These are phyloP conservation scores for Clavariopsis aquatica DNA, from an alignment of 495 filamentous ascomycete species.

Conservation along the genomic window DNA sequence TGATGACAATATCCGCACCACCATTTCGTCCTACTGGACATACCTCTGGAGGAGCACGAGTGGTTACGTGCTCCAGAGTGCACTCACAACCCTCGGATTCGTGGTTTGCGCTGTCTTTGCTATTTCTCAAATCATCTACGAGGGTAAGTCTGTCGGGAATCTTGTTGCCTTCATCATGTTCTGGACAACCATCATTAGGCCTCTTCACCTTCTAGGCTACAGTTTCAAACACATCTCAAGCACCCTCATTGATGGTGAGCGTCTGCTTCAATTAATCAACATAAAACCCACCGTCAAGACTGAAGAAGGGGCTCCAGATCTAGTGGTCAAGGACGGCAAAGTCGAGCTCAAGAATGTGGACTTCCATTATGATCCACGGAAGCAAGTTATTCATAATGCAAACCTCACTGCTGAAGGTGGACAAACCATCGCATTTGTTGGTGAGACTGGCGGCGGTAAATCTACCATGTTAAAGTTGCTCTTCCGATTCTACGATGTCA, in stretches of 20 bases:
- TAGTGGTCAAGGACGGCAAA: conserved; percentile 15
- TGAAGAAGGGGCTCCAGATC: conserved; percentile 4
- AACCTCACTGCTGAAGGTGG: conserved; percentile 22
- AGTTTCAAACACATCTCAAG: conserved; percentile 58
- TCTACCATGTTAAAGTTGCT: conserved; percentile 39
- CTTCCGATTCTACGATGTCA: conserved; percentile 39
- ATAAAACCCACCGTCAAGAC: conserved; percentile 50
- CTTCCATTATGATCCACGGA: conserved; percentile 35
- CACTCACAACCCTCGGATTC: conserved; percentile 64
- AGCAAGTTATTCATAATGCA: conserved; percentile 22
- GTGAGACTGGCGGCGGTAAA: conserved; percentile 41
- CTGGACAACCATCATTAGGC: conserved; percentile 58
- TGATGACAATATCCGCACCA: conserved; percentile 41
- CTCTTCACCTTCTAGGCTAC: conserved; percentile 64
- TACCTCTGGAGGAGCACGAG: conserved; percentile 41
- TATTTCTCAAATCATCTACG: conserved; percentile 63
- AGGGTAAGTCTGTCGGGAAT: conserved; percentile 60
- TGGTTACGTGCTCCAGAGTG: conserved; percentile 54
- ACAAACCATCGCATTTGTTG: conserved; percentile 34
- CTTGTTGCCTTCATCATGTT: conserved; percentile 74
- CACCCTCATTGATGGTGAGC: conserved; percentile 70
- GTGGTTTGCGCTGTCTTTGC: conserved; percentile 67
- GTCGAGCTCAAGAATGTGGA: conserved; percentile 33
- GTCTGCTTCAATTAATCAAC: conserved; percentile 70
- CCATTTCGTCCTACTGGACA: conserved; percentile 37